Evolutionary conservation across 208 protist species (phyloP).

Genomic region (Tetramitus jugosus): DNA sequence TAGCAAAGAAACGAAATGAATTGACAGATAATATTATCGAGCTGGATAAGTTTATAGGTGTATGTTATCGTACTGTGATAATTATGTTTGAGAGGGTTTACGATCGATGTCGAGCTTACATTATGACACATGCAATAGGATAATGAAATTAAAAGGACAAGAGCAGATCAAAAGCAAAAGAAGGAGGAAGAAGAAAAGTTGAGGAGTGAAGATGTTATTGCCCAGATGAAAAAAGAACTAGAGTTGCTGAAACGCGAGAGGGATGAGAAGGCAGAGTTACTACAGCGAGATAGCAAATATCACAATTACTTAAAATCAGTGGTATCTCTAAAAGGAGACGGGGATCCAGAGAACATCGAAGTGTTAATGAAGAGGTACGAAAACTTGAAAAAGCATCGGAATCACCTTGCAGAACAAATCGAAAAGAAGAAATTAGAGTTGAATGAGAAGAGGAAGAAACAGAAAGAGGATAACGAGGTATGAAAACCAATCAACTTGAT

Average conservation of each 20-base stretch:
- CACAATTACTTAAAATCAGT: not conserved
- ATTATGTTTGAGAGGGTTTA: too few relatives aligned
- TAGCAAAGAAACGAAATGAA: not conserved
- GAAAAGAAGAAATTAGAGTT: too few relatives aligned
- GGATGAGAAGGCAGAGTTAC: too few relatives aligned
- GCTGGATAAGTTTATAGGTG: conserved; percentile 18
- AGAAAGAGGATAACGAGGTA: not conserved
- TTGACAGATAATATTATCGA: not conserved
- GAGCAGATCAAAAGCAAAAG: conserved; percentile 16
- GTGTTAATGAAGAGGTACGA: not conserved
- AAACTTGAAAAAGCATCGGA: too few relatives aligned
- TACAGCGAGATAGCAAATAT: not conserved
- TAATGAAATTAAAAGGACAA: conserved; percentile 5
- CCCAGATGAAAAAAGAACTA: not conserved
- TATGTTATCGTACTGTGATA: too few relatives aligned
- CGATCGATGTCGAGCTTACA: too few relatives aligned
- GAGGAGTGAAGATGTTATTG: not conserved
- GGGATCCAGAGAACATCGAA: not conserved
- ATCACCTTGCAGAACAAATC: too few relatives aligned
- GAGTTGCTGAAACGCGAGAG: not conserved
- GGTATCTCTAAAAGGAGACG: not conserved
- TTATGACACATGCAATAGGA: too few relatives aligned
- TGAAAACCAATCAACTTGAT: not conserved
- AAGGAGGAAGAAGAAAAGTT: not conserved
- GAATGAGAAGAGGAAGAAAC: not conserved